Base-by-base conservation (phyloP, 495 filamentous ascomycete species). In the Achaetomiella virescens region DNA sequence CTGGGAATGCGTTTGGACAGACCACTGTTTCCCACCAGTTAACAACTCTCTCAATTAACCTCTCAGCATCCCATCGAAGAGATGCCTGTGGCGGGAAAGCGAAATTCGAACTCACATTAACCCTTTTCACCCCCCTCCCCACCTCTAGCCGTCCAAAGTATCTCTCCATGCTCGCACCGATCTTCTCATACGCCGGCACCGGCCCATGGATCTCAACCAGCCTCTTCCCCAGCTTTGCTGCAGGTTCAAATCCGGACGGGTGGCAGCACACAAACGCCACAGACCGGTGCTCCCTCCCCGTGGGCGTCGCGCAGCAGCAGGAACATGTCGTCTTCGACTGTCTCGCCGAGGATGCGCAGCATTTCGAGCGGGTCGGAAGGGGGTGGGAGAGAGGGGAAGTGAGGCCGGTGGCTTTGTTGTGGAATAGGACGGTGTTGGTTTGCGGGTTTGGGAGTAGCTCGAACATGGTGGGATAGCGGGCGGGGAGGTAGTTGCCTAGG, bases 271-370 rank as follows among this genome's bases (percentile, higher is more conserved):
- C 71, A 62, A 86, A 92, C 3, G 82, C 88, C 58, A 83, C 71
- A 15, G 88, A 78, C 22, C 74, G 71, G 63, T 91, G 91, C 27
- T 59, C 52, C 73, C 17, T 75, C 69, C 1, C 65, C 55, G 2
- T 73, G 15, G 4, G 3, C 15, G 9, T 86, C 86, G 9, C 85
- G 71, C 3, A 95, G 77, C 48, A 66, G 36, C 7, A 96, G 71
- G 25, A 92, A 79, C 67, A 92, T 81, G 52, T 96, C 90, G 45
- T 86, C 82, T 55, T 92, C 88, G 22, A 91, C 72, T 48, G 78
- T 80, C 38, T 74, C 70, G 48, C 75, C 80, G 6, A 90, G 72
- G 18, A 72, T 74, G 8, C 72, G 54, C 9, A 90, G 72, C 17
- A 69, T 61, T 17, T 47, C 52, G 2, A 66, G 35, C 6, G 73